These are phyloP conservation scores for Macrophomina tecta DNA, from an alignment of 2,329 filamentous ascomycete genomes.

Conservation along the genomic window DNA sequence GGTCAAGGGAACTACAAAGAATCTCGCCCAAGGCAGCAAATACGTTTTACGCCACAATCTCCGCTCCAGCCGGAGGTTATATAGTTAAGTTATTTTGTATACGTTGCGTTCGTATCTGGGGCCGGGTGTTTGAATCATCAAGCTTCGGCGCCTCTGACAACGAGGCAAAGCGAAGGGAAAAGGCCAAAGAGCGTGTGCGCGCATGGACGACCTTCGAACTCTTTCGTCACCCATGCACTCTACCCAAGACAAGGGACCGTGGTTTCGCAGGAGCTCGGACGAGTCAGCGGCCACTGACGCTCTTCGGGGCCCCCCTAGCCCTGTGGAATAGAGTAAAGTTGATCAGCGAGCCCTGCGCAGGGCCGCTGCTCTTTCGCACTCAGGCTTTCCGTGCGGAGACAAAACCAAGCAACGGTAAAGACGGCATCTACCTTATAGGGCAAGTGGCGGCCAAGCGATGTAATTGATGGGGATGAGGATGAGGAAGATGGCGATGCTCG, in stretches of 20 bases:
- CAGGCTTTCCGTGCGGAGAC: not conserved
- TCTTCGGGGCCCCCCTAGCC: not conserved
- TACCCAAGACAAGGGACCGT: constrained; percentile 16
- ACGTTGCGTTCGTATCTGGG: no score
- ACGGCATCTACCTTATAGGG: not conserved
- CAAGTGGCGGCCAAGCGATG: not conserved
- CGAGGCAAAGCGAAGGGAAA: no score
- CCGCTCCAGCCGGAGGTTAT: not conserved
- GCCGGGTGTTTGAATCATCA: no score
- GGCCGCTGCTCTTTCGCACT: not conserved
- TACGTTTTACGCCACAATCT: not conserved
- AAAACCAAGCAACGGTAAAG: not conserved
- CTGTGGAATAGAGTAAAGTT: constrained; percentile 2
- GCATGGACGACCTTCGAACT: not conserved
- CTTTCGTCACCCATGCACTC: constrained; percentile 11
- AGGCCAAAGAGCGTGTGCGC: not conserved
- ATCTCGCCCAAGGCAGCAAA: no score
- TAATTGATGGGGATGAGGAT: not conserved
- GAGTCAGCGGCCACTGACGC: not conserved
- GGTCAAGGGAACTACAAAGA: no score
- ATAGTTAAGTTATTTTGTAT: not conserved
- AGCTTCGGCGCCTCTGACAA: no score
- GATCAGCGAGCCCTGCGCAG: constrained; percentile 11
- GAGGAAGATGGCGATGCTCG: constrained; percentile 1
- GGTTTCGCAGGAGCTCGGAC: not conserved